A percentile compares a stretch with the other conserved stretches of the same genome.
phyloP scores from a whole-genome alignment of 768 basidiomycete species.

The Paxillus ammoniavirescens region DNA sequence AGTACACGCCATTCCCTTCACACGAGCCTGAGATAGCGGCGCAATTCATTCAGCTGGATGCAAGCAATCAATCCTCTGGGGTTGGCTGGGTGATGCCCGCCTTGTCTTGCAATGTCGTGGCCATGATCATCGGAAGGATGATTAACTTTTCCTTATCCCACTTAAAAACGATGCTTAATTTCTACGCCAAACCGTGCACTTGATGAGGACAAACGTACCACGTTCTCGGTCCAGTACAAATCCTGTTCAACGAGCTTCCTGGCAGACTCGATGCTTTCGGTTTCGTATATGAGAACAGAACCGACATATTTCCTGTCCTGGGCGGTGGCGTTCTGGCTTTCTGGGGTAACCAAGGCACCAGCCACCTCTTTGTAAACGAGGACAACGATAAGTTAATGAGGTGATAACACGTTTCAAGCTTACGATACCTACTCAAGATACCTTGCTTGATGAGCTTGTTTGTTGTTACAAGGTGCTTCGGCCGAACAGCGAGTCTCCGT shows the following conservation, averaged over 20 bases:
- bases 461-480: constrained; percentile 48
- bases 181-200: not conserved
- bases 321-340: constrained; percentile 45
- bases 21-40: not conserved
- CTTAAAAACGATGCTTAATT: constrained; percentile 28
- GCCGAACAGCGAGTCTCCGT: constrained; percentile 55
- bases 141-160: constrained; percentile 58
- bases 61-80: constrained; percentile 14
- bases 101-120: constrained; percentile 32
- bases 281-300: constrained; percentile 56
- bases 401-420: constrained; percentile 7
- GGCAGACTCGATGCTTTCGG: constrained; percentile 47
- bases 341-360: constrained; percentile 58
- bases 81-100: constrained; percentile 22
- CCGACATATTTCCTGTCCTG: constrained; percentile 58
- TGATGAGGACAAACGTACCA: constrained; percentile 34
- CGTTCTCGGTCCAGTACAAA: constrained; percentile 40
- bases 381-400: constrained; percentile 3
- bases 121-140: constrained; percentile 46
- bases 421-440: constrained; percentile 44
- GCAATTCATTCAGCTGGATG: not conserved
- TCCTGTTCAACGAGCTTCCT: constrained; percentile 40
- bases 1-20: not conserved
- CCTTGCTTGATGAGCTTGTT: constrained; percentile 42
- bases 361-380: constrained; percentile 40